Percentiles rank a stretch among this genome's conserved stretches.
phyloP scores from a whole-genome alignment of 2,329 filamentous ascomycete genomes.

The Neofusicoccum umdonicola region DNA sequence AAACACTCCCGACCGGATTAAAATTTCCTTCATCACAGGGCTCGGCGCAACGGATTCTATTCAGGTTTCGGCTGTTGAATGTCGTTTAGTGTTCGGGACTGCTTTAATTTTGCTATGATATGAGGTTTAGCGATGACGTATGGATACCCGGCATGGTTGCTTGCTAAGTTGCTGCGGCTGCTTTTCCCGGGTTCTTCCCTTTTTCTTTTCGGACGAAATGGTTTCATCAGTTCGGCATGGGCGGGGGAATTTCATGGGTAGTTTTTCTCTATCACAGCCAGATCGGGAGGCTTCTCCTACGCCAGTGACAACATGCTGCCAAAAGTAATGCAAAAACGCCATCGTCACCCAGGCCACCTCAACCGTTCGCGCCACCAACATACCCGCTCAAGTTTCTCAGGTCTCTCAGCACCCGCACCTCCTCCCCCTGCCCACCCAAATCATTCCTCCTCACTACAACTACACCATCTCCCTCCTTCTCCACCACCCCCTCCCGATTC shows the following conservation, averaged over 20 bases:
- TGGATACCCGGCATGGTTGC: conserved; percentile 4
- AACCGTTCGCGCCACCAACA: not conserved
- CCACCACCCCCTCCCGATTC: conserved; percentile 30
- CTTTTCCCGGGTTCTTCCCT: not conserved
- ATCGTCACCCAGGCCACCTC: not conserved
- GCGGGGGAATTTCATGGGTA: not conserved
- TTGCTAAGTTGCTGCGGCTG: not conserved
- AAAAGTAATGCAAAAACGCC: not conserved
- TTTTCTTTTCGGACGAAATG: not conserved
- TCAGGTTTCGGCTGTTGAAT: not conserved
- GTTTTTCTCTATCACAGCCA: not conserved
- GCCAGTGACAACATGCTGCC: not conserved
- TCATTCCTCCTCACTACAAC: conserved; percentile 3
- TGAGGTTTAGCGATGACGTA: not conserved
- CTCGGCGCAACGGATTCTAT: not conserved
- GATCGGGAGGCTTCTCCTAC: not conserved
- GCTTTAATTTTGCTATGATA: not conserved
- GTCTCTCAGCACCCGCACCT: not conserved
- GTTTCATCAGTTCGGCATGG: not conserved
- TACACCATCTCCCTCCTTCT: not conserved
- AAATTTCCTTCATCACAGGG: not conserved
- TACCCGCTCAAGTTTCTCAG: conserved; percentile 9
- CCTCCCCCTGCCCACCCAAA: not conserved
- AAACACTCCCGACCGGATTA: not conserved
- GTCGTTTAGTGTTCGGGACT: not conserved